Base-by-base conservation (phyloP, 345 rosid species). In the Anastatica hierochuntica region DNA sequence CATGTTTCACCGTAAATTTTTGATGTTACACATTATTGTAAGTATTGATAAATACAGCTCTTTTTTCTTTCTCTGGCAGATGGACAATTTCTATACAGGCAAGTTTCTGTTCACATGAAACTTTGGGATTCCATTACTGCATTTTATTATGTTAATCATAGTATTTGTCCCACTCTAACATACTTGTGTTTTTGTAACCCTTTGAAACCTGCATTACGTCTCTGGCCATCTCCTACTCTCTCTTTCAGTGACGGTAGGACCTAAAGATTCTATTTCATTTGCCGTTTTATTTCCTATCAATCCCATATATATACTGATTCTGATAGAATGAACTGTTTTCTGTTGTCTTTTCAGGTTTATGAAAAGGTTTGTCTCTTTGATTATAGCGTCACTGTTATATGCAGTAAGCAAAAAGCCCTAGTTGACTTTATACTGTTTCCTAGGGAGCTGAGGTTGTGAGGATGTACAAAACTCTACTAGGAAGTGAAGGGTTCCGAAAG, bases 391-490 rank as follows among this genome's bases (percentile, higher is more conserved):
- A 8, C 54, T 53, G 15, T 62, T 44, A 27, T 16, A 44, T 30
- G 37, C 40, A 11, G 52, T 35, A 44, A 42, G 23, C 30, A 20
- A 39, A 44, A 35, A 42, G 39, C 52, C 14, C 20, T 36, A 29
- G 14, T 38, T 66, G 69, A 46, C 69, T 12, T 15, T 42, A 18
- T 63, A 24, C 43, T 64, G 16, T 41, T 63, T 34, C 39, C 12
- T 68, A 94, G 99, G 99, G 99, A 74, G 99, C 97, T 63, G 97
- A 94, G 78, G 99, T 88, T 56, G 99, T 94, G 46, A 77, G 97
- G 92, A 94, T 94, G 99, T 94, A 94, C 94, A 94, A 94, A 77
- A 94, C 97, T 60, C 67, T 94, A 56, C 67, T 94, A 38, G 99
- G 97, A 53, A 82, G 66, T 66, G 73, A 80, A 63, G 99, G 99